phyloP scores from a whole-genome alignment of 2,329 filamentous ascomycete species.

The Fusarium sp. region DNA sequence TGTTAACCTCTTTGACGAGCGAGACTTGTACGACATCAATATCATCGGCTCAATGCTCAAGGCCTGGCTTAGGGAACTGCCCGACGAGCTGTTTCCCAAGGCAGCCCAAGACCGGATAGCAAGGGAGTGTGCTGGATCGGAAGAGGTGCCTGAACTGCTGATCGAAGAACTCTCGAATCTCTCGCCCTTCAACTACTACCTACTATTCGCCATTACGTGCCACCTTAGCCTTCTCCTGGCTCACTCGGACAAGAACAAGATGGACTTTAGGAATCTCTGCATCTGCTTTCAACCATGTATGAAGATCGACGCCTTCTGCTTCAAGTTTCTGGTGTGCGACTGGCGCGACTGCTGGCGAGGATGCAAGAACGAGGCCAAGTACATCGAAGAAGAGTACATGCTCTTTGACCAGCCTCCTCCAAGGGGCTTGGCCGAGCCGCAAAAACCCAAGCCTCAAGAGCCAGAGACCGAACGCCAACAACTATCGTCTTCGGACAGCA shows the following conservation, averaged over 20 bases:
- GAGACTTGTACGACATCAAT: conserved; percentile 94
- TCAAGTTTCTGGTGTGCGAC: conserved; percentile 93
- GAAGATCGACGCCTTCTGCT: conserved; percentile 95
- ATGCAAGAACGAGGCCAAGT: conserved; percentile 89
- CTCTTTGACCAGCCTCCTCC: conserved; percentile 70
- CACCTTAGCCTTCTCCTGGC: conserved; percentile 92
- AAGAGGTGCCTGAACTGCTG: conserved; percentile 84
- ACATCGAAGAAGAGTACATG: conserved; percentile 76
- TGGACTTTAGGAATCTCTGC: conserved; percentile 95
- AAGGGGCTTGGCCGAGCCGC: conserved; percentile 57
- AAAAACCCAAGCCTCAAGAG: conserved; percentile 44
- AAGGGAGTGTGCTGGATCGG: conserved; percentile 81
- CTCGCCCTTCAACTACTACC: conserved; percentile 97
- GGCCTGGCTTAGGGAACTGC: conserved; percentile 93
- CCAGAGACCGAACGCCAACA: conserved; percentile 42
- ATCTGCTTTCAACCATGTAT: conserved; percentile 98
- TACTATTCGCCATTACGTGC: conserved; percentile 96
- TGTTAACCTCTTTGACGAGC: conserved; percentile 88
- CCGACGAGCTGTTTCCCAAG: conserved; percentile 93
- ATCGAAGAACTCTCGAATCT: conserved; percentile 93
- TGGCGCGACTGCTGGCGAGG: conserved; percentile 98
- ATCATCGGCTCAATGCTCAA: conserved; percentile 97
- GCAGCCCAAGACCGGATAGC: conserved; percentile 83
- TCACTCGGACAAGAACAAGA: conserved; percentile 96
- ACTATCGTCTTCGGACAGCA: conserved; percentile 74